Conservation (phyloP, 441 rosid genomes). For the Euphorbia celastroides region DNA sequence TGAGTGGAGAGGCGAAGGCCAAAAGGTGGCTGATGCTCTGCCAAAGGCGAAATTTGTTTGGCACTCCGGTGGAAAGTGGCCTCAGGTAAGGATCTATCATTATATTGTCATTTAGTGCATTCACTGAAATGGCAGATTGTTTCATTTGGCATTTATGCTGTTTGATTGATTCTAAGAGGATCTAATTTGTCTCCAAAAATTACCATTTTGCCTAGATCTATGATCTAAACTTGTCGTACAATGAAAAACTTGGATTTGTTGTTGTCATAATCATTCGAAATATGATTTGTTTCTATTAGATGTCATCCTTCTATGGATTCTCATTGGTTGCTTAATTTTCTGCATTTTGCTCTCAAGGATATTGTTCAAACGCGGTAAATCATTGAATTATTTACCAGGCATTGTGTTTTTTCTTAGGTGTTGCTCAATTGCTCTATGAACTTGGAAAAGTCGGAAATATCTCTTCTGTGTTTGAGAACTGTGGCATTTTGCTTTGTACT, state of each 20-base stretch:
- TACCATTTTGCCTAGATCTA: neutral
- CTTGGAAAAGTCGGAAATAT: neutral
- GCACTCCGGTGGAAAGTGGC: conserved; percentile 86
- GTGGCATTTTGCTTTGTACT: neutral
- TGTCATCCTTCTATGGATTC: neutral
- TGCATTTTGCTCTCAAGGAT: neutral
- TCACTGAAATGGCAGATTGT: neutral
- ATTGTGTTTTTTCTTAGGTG: neutral
- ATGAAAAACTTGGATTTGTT: neutral
- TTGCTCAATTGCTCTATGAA: neutral
- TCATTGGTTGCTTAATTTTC: neutral
- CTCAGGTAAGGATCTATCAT: conserved; percentile 56
- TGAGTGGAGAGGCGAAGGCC: conserved; percentile 70
- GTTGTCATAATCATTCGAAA: neutral
- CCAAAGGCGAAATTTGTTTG: conserved; percentile 58
- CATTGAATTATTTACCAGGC: neutral
- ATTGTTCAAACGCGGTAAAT: neutral
- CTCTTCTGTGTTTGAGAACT: neutral
- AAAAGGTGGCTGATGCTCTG: conserved; percentile 51
- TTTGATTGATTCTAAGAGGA: conserved; percentile 9
- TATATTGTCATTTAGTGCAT: neutral
- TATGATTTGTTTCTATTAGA: neutral
- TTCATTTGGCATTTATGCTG: conserved; percentile 8
- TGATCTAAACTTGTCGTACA: neutral
- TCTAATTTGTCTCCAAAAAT: neutral